A percentile compares a stretch with the other conserved stretches of the same genome.
Evolutionary conservation across 2,329 filamentous ascomycete genomes (phyloP).

Genomic region (Aschersonia sp.): DNA sequence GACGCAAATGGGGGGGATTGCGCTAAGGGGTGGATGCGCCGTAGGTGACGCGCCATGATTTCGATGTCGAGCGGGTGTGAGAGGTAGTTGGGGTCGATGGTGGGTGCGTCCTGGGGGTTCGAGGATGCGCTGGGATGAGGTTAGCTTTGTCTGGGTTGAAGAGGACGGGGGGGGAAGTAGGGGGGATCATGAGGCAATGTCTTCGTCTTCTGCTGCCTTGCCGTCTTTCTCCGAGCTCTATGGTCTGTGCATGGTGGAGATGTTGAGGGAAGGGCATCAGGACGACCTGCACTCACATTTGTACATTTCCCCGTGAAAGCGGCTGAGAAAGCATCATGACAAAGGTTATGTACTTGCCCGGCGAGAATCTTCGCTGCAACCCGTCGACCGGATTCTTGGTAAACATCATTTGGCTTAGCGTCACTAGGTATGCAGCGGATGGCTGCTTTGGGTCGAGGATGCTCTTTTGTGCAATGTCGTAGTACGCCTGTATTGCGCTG

Average conservation of each 20-base stretch:
- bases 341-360: conserved; percentile 21
- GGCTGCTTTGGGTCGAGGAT: neutral
- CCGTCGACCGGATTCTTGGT: neutral
- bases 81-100: conserved; percentile 44
- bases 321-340: conserved; percentile 45
- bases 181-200: no score
- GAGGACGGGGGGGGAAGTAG: neutral
- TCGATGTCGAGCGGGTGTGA: conserved; percentile 41
- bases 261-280: neutral
- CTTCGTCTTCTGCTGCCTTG: no score
- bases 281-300: conserved; percentile 24
- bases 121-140: conserved; percentile 9
- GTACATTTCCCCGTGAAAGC: conserved; percentile 42
- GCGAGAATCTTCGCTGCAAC: neutral
- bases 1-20: neutral
- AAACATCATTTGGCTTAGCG: neutral
- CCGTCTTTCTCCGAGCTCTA: neutral
- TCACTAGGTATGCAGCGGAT: neutral
- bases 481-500: neutral
- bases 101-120: conserved; percentile 24
- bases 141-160: neutral
- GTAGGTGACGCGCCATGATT: conserved; percentile 27
- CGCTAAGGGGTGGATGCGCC: conserved; percentile 1
- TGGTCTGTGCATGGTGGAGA: neutral
- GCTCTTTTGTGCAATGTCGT: neutral